Evolutionary conservation across 441 rosid genomes (phyloP).

Genomic region (Corymbia citriodora): DNA sequence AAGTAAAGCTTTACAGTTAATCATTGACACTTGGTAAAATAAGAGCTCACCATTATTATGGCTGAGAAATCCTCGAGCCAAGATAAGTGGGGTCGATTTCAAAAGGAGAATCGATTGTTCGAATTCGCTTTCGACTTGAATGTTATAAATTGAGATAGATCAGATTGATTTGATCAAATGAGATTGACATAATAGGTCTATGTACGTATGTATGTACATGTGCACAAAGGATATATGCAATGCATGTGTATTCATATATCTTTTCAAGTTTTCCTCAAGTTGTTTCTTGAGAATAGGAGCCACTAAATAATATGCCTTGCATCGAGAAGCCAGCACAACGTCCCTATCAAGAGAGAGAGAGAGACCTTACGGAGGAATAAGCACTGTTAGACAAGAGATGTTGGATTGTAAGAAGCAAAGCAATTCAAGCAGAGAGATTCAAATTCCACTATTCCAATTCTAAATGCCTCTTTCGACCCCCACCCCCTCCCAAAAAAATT

Average conservation of each 20-base stretch:
- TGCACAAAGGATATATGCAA: background rate
- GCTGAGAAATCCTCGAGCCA: background rate
- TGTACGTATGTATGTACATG: fast-evolving
- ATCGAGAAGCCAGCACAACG: background rate
- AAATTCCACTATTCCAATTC: background rate
- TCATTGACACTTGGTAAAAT: background rate
- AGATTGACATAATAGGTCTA: background rate
- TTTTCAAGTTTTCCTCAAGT: background rate
- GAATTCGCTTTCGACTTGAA: background rate
- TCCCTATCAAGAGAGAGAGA: background rate
- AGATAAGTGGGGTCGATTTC: background rate
- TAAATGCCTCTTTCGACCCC: background rate
- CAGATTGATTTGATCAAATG: background rate
- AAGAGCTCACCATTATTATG: background rate
- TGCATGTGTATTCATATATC: background rate
- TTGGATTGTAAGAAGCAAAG: background rate
- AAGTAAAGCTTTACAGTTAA: background rate
- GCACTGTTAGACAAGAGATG: background rate
- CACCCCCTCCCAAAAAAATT: fast-evolving
- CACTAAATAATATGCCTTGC: background rate
- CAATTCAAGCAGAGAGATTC: background rate
- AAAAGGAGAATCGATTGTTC: background rate
- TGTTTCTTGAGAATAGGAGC: background rate
- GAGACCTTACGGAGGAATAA: background rate
- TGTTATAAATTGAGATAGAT: background rate